These are phyloP conservation scores for Batrachochytrium dendrobatidis DNA, from an alignment of 371 early-diverging fungal species.

Conservation along the genomic window DNA sequence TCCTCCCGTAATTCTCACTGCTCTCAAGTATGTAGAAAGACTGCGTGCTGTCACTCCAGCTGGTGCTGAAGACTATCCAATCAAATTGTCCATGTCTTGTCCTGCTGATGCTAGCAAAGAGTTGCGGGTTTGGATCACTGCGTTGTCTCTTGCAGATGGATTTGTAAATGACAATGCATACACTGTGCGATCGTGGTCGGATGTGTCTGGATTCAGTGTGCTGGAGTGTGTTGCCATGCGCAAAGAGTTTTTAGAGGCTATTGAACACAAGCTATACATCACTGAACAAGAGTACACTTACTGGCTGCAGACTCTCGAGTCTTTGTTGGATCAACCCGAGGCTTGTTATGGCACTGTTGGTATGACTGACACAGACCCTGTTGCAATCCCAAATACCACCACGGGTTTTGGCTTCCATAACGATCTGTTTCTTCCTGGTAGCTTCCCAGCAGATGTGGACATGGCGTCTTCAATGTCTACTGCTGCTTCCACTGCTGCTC, in stretches of 20 bases:
- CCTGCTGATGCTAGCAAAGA: constrained; percentile 5
- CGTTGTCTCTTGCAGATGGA: constrained; percentile 14
- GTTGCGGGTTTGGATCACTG: constrained; percentile 8
- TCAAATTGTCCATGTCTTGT: too few species aligned
- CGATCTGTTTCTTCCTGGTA: too few species aligned
- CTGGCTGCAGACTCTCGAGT: constrained; percentile 8
- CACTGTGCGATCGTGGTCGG: constrained; percentile 9
- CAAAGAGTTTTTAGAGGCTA: constrained; percentile 7
- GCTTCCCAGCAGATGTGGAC: too few species aligned
- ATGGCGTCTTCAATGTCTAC: too few species aligned
- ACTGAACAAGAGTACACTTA: constrained; percentile 7
- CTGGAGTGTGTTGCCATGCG: constrained; percentile 10
- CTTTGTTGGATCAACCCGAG: neutral
- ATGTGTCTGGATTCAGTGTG: constrained; percentile 7
- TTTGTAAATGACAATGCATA: constrained; percentile 15
- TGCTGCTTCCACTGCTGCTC: too few species aligned
- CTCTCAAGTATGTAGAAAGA: constrained; percentile 6
- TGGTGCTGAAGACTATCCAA: neutral
- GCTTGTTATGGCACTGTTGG: too few species aligned
- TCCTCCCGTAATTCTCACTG: constrained; percentile 10
- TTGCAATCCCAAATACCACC: too few species aligned
- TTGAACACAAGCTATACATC: constrained; percentile 7
- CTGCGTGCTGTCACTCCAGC: neutral
- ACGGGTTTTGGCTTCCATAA: too few species aligned
- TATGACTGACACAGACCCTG: too few species aligned